Conservation (phyloP, 2,329 filamentous ascomycete species). For the Trichoderma lentiforme region DNA sequence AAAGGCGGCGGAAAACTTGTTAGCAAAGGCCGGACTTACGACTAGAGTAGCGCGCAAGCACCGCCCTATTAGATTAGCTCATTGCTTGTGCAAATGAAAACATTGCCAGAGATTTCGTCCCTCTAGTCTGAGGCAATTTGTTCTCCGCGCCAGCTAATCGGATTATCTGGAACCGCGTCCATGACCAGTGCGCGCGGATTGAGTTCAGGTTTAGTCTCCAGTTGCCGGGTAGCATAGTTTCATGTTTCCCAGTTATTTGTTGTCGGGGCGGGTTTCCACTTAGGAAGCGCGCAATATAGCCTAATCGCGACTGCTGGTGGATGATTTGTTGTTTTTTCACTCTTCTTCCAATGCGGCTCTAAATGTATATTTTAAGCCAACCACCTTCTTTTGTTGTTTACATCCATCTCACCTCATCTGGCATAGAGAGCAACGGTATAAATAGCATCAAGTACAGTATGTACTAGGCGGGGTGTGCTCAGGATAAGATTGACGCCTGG, state of each 20-base stretch:
- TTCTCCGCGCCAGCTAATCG: background rate
- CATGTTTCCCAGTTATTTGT: background rate
- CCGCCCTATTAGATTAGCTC: background rate
- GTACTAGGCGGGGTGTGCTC: background rate
- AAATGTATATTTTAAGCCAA: background rate
- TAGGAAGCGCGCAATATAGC: background rate
- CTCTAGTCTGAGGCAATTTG: constrained; percentile 7
- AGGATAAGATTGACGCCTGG: background rate
- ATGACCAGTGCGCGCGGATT: background rate
- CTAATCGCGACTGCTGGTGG: background rate
- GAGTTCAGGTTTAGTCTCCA: background rate
- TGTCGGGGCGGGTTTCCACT: background rate
- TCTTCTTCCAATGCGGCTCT: background rate
- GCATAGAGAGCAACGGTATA: background rate
- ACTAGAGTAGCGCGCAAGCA: background rate
- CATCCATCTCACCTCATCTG: constrained; percentile 1
- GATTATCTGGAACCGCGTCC: background rate
- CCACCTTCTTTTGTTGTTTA: background rate
- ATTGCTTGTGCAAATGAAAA: background rate
- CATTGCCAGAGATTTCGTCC: background rate
- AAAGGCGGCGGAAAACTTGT: background rate
- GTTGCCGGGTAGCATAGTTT: background rate
- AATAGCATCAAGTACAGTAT: background rate
- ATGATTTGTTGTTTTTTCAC: background rate
- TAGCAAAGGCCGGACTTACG: background rate